Evolutionary conservation across 495 filamentous ascomycete genomes (phyloP).

Genomic region (Penicillium crystallinum): DNA sequence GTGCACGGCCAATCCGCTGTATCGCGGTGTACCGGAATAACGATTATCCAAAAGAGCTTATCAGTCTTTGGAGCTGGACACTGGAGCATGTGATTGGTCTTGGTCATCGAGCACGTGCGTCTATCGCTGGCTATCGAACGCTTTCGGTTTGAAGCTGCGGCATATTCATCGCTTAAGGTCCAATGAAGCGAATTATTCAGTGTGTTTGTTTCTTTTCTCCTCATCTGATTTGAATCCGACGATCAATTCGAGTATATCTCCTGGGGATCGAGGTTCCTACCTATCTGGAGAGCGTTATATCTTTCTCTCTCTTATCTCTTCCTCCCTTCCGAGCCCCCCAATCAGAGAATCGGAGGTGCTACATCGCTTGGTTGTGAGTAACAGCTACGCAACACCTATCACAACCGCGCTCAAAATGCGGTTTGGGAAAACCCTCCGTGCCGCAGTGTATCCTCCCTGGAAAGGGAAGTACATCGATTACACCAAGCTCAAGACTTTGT

Average conservation of each 20-base stretch:
- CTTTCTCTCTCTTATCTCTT: not conserved
- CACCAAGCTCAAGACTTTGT: constrained; percentile 77
- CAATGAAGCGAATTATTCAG: not conserved
- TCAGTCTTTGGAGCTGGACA: not conserved
- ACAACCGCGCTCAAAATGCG: constrained; percentile 56
- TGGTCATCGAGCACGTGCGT: constrained; percentile 8
- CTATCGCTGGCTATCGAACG: constrained; percentile 4
- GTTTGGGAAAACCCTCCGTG: constrained; percentile 81
- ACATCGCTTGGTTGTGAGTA: not conserved
- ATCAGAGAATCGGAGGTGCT: constrained; percentile 2
- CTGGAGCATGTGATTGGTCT: constrained; percentile 2
- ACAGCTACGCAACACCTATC: constrained; percentile 5
- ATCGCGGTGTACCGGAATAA: not conserved
- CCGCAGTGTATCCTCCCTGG: constrained; percentile 83
- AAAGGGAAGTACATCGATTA: constrained; percentile 93
- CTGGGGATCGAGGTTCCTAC: not conserved
- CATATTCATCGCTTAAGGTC: constrained; percentile 2
- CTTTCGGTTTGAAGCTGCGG: constrained; percentile 1
- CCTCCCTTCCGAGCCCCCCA: not conserved
- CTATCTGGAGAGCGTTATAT: not conserved
- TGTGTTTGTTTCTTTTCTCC: no score
- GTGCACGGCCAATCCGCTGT: not conserved
- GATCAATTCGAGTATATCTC: not conserved
- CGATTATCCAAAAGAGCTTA: not conserved
- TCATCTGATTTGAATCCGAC: not conserved